Evolutionary conservation across 106 monocot species (phyloP), one percentile per base, ranked within the genome.

Genomic region (Amphibolis antarctica): DNA sequence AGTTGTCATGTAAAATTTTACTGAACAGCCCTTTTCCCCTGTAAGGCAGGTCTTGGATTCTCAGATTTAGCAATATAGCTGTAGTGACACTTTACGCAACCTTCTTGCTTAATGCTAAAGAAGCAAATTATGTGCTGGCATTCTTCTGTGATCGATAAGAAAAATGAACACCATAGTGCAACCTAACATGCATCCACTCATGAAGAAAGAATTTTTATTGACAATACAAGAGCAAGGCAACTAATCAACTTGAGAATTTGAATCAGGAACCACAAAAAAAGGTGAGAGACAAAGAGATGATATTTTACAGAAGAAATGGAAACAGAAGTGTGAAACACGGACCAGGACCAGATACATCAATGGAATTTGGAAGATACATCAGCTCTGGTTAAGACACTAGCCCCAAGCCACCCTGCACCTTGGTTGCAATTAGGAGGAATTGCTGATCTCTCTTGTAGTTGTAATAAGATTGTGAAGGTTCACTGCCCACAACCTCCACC

Each of bases 191-290:
- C n/a, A n/a, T 36, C 36, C 49, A 49, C 17, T 49, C 3, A 49
- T 49, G 49, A 49, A 49, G 49, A 49, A 49, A 49, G 49, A 49
- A 49, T 19, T 49, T 49, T 49, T 49, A 49, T 49, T 49, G 49
- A 3, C 49, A 49, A 49, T 14, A 19, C n/a, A 49, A 49, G 49
- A 49, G n/a, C 49, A 49, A 4, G 3, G 17, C 3, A 17, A 19
- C 13, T 19, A 14, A 49, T 49, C n/a, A 49, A 14, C 3, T 0
- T 49, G n/a, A 49, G n/a, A 49, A 14, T 19, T 49, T 49, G 4
- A 49, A 4, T 49, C n/a, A 19, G 3, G n/a, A 49, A 49, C 18
- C 13, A 12, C 13, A 49, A 49, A 49, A 49, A 49, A 17, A 19
- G 17, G 17, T 10, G 13, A 49, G 18, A 17, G 17, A 49, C 4